Evolutionary conservation across 768 basidiomycete species (phyloP).

Genomic region (Rhodotorula kratochvilovae): DNA sequence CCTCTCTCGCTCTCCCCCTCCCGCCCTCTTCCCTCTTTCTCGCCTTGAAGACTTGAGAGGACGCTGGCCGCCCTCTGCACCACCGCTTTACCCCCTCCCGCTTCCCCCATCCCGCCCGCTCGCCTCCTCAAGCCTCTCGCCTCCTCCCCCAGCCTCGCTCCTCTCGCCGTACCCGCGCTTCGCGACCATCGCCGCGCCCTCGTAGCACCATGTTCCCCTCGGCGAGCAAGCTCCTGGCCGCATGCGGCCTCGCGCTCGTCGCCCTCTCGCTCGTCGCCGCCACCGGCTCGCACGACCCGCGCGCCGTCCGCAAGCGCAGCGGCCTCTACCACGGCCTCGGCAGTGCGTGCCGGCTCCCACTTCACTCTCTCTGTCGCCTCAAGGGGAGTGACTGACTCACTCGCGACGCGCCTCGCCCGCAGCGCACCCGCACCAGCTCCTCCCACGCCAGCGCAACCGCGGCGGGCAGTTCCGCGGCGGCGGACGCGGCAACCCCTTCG

Average conservation of each 20-base stretch:
- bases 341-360: background rate
- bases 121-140: too few species aligned
- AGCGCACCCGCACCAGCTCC: background rate
- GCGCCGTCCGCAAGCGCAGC: background rate
- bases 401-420: background rate
- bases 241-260: background rate
- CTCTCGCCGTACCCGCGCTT: background rate
- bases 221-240: background rate
- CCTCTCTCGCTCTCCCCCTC: background rate
- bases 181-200: background rate
- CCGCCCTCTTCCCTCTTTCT: too few species aligned
- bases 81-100: too few species aligned
- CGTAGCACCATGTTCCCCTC: background rate
- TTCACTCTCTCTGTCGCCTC: too few species aligned
- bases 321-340: background rate
- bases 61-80: background rate
- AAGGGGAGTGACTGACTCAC: background rate
- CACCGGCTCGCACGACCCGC: background rate
- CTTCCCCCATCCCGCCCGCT: background rate
- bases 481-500: background rate
- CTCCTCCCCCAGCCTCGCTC: background rate
- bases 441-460: background rate
- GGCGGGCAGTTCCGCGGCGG: background rate
- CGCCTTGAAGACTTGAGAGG: background rate
- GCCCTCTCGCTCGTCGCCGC: background rate